Conservation (phyloP, 176 grass and related monocot genomes). For the Eragrostis nindensis region DNA sequence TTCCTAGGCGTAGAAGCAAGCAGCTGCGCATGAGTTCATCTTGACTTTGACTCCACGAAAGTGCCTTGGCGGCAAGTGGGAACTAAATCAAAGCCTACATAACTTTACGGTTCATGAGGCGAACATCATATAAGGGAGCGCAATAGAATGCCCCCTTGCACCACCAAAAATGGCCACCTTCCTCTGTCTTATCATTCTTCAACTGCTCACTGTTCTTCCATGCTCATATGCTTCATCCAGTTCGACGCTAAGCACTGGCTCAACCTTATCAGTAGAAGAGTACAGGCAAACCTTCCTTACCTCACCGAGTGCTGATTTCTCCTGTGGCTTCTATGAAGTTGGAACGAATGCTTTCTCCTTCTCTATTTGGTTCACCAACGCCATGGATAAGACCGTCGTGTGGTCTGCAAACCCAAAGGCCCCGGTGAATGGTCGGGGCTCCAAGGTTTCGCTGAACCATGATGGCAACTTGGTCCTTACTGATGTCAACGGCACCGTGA, state of each 20-base stretch:
- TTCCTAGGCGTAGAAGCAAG: conserved; percentile 9
- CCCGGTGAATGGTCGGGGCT: conserved; percentile 63
- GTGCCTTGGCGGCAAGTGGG: not conserved
- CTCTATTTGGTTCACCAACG: conserved; percentile 67
- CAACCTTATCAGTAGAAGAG: conserved; percentile 46
- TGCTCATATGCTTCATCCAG: conserved; percentile 32
- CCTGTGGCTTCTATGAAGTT: conserved; percentile 63
- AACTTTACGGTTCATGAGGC: not conserved
- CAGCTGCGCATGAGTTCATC: not conserved
- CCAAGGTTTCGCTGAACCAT: conserved; percentile 41
- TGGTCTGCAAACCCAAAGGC: conserved; percentile 75
- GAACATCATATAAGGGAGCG: conserved; percentile 15
- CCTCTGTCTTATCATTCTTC: conserved; percentile 33
- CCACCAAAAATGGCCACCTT: conserved; percentile 36
- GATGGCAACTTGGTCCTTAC: conserved; percentile 57
- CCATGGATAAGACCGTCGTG: conserved; percentile 45
- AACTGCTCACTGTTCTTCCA: conserved; percentile 34
- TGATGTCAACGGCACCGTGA: conserved; percentile 60
- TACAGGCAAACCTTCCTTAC: conserved; percentile 46
- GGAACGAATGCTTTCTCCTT: conserved; percentile 68
- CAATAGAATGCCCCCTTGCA: conserved; percentile 6
- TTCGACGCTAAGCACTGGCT: conserved; percentile 27
- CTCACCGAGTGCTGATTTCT: conserved; percentile 53
- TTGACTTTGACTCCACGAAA: conserved; percentile 2
- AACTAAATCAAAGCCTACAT: not conserved